These are phyloP conservation scores for Hanseniaspora taiwanica DNA, from an alignment of 805 yeast genomes.

Conservation along the genomic window DNA sequence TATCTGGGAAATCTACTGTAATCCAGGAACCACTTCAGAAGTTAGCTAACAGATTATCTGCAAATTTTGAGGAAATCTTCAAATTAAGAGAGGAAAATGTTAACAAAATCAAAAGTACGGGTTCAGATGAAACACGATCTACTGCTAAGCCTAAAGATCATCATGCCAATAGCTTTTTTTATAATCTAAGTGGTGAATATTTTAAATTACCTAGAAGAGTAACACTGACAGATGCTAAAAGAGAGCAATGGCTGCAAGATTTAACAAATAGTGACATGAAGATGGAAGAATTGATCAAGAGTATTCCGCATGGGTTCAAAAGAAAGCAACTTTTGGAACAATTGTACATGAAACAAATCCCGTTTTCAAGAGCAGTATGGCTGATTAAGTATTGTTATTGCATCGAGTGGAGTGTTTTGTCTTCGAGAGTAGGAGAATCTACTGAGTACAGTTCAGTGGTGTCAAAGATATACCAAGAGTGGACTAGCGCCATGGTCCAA, in stretches of 20 bases:
- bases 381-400: constrained; percentile 76
- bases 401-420: constrained; percentile 37
- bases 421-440: background rate
- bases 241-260: constrained; percentile 76
- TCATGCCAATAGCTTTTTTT: constrained; percentile 4
- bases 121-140: background rate
- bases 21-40: constrained; percentile 21
- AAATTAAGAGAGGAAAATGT: constrained; percentile 20
- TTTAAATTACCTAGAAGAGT: constrained; percentile 37
- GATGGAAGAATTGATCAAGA: constrained; percentile 52
- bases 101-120: constrained; percentile 12
- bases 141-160: background rate
- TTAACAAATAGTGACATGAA: constrained; percentile 58
- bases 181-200: constrained; percentile 19
- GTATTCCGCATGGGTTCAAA: constrained; percentile 83
- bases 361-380: constrained; percentile 81
- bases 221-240: constrained; percentile 74
- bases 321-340: constrained; percentile 63
- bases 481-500: constrained; percentile 76
- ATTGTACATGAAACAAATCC: constrained; percentile 52
- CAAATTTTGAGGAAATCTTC: constrained; percentile 17
- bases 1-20: constrained; percentile 23
- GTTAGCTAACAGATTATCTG: constrained; percentile 18
- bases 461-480: constrained; percentile 61
- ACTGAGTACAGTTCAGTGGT: constrained; percentile 27